These are phyloP conservation scores for Fusarium pseudograminearum DNA, from an alignment of 2,329 filamentous ascomycete species.

Conservation along the genomic window DNA sequence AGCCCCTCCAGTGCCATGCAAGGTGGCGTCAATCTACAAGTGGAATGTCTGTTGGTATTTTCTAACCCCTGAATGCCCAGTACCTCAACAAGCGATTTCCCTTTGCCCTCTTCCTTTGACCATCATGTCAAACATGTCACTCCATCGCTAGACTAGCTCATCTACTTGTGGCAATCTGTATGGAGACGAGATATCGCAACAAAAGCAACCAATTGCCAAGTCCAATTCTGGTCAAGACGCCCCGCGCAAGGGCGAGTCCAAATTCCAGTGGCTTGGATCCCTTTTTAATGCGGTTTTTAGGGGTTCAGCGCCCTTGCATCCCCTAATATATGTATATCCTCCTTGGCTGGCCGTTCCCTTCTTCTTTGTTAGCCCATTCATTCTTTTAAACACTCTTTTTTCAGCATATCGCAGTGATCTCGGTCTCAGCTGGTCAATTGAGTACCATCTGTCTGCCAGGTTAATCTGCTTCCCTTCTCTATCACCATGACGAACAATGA, in stretches of 20 bases:
- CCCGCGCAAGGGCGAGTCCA: conserved; percentile 12
- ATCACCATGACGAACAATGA: neutral
- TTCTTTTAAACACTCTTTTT: conserved; percentile 12
- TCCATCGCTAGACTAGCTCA: neutral
- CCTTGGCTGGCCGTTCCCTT: neutral
- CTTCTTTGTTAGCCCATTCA: conserved; percentile 5
- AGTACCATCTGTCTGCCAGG: conserved; percentile 2
- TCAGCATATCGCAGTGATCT: neutral
- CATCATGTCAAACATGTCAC: neutral
- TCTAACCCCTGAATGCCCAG: neutral
- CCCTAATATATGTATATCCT: conserved; percentile 22
- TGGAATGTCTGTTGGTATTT: conserved; percentile 22
- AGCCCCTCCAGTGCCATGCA: neutral
- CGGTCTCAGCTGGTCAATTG: conserved; percentile 1
- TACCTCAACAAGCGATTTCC: conserved; percentile 7
- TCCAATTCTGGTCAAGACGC: neutral
- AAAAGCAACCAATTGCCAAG: conserved; percentile 3
- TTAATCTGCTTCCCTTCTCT: conserved; percentile 16
- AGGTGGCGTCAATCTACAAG: neutral
- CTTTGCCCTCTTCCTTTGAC: neutral
- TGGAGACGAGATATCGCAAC: neutral
- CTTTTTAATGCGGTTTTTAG: conserved; percentile 12
- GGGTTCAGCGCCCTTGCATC: neutral
- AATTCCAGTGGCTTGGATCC: conserved; percentile 28
- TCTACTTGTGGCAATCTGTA: neutral